Evolutionary conservation across 495 filamentous ascomycete species (phyloP), one percentile per base, ranked within the genome.

Genomic region (Xylaria venustula): DNA sequence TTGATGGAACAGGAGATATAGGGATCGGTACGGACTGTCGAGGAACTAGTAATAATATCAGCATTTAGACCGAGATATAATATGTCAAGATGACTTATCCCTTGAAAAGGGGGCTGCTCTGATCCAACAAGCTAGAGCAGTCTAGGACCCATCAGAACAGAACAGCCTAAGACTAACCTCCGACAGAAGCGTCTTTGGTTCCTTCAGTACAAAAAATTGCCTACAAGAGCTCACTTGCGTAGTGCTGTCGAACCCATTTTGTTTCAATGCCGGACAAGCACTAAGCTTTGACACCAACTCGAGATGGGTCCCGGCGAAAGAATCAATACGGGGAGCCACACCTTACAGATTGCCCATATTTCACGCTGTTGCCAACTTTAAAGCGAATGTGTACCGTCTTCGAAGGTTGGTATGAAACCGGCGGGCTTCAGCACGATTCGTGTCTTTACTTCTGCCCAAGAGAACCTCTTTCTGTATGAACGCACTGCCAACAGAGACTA

Each of bases 261-360:
- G 53, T 37, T 54, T 51, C 68, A 69, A 57, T 55, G 47, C 57
- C 83, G 78, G 91, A 95, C 90, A 94, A 93, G 92, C 83, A 74
- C 92, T 77, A 90, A 86, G 77, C 92, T 92, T 93, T 96, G 92
- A 96, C 85, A 79, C 91, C 90, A 91, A 92, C 90, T 86, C 89
- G 67, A 86, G 90, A 92, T 91, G 93, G 90, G 91, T 91, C 92
- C 92, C 81, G 77, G 64, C 48, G 42, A 3, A 52, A 25, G 54
- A 51, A 45, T 26, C 32, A 19, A 54, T 48, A 42, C 42, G 22
- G 50, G 26, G 30, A 36, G 51, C 53, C 30, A 49, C 62, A 58
- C 58, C 54, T 60, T 28, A 55, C 37, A 58, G 32, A 55, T 54
- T 32, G 42, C 58, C 23, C 28, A 54, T 54, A 48, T 50, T 42